Evolutionary conservation across 176 grass and related monocot genomes (phyloP), one percentile per base, ranked within the genome.

Genomic region (Eremochloa ophiuroides): DNA sequence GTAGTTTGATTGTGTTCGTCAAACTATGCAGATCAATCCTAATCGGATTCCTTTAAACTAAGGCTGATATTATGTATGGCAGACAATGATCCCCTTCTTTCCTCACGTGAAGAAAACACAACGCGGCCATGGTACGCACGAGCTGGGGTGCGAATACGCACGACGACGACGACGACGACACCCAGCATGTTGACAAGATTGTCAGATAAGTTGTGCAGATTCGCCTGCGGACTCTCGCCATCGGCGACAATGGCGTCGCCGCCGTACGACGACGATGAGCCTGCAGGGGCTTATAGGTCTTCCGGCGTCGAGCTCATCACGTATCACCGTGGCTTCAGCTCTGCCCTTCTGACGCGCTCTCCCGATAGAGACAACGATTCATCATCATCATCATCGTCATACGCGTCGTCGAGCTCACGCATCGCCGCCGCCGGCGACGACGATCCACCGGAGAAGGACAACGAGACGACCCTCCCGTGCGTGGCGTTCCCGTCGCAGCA

Each of bases 401-500:
- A 8, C 25, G 7, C 22, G 66, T 69, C 39, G 2, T 43, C 39
- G 13, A 43, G 5, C 38, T 43, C 67, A 27, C n/a, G 67, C 16
- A 13, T n/a, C 33, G 9, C 18, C 60, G 17, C 62, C 31, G 63
- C 33, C 33, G 35, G 33, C 64, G 63, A 22, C 4, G 34, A n/a
- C 20, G 3, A 22, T 1, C 6, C 18, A 22, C 8, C 64, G 30
- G 10, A 20, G 4, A 10, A 64, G 61, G 79, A 71, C 53, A 56
- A 18, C 0, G 64, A 17, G 25, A 22, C 10, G n/a, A 6, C 4
- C 41, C 31, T 85, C 7, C 75, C 66, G 17, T 85, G 75, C 67
- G 22, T 85, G 17, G 75, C 58, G 23, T 55, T 79, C 25, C 66
- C 56, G 1, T 85, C 75, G 17, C 41, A 53, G 42, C 31, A 73